Evolutionary conservation across 257 asterid species (phyloP), one percentile per base, ranked within the genome.

Genomic region (Thymus mandschuricus): DNA sequence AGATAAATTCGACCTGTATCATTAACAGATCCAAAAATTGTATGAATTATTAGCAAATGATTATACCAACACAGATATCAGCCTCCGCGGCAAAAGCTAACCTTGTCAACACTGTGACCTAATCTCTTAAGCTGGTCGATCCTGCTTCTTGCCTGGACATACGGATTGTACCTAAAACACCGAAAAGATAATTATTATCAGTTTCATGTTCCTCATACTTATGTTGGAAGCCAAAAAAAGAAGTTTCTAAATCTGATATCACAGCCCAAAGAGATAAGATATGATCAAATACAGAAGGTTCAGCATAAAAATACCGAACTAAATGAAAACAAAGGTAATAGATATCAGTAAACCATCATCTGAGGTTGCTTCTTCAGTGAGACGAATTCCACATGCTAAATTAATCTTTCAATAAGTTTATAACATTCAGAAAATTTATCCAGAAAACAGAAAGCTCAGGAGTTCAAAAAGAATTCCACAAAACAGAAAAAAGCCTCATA

Each of bases 51-150:
- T 30, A 9, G 34, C 31, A 57, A 34, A 13, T 30, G 55, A 65
- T 52, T 15, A 64, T 71, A 38, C 54, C 33, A 71, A 51, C 35
- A 57, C 58, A 63, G 59, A 55, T 68, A 63, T 56, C 35, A 85
- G 75, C 41, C 30, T 49, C 31, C 44, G 55, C 40, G 56, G 68
- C 69, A 43, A 72, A 61, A 52, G 48, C 81, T 75, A 75, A 94
- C 99, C 99, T 89, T 95, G 81, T 95, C 99, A 67, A 87, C 99
- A 76, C 97, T 92, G 81, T 95, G 99, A 57, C 99, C 99, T 84
- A 95, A 74, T 75, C 99, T 90, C 88, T 90, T 95, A 58, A 95
- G 93, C 81, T 95, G 99, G 76, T 95, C 98, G 49, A 95, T 95
- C 83, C 98, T 86, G 85, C 96, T 79, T 80, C 99, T 84, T 52